Evolutionary conservation across 768 basidiomycete species (phyloP), one percentile per base, ranked within the genome.

Genomic region (Mycena sanguinolenta): DNA sequence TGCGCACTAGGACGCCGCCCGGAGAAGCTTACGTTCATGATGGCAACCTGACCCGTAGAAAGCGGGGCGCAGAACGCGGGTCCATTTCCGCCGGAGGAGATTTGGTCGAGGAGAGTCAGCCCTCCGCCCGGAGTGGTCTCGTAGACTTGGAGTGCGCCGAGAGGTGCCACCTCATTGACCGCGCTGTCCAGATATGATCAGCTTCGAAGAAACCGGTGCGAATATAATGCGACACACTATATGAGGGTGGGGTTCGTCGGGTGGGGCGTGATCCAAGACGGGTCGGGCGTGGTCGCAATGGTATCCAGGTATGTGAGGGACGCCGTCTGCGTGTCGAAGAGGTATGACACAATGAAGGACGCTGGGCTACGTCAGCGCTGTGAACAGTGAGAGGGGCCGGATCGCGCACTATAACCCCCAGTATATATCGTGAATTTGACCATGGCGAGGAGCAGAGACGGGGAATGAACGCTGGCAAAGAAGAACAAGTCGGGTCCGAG

Each of bases 21-120:
- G 36, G 36, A 38, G 36, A 36, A 5, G 60, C 80, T 54, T 69
- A 84, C 84, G 65, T 86, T 84, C 74, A 79, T 70, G 44, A 82
- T 76, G 16, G 80, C 84, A 23, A 86, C 82, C 60, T 84, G 81
- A 1, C 83, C 84, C 2, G 79, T 79, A 25, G 78, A 74, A 52
- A 87, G 71, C 13, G 78, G 75, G 4, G 73, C 75, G 13, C 81
- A 80, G 71, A 82, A 83, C 10, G 80, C 75, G 25, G 84, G 84
- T 0, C 65, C 57, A 34, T 75, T 74, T 9, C 86, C 86, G 2
- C 79, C 80, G 3, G 85, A 81, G 50, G 62, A 68, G 36, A 76
- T 68, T 5, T 77, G 78, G 52, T 81, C 81, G 17, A 84, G 73
- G 10, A 77, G 72, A 3, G 78, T 77, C 36, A 84, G 67, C 0